Evolutionary conservation across 2,329 filamentous ascomycete species (phyloP).

Genomic region (Camillea tinctor): DNA sequence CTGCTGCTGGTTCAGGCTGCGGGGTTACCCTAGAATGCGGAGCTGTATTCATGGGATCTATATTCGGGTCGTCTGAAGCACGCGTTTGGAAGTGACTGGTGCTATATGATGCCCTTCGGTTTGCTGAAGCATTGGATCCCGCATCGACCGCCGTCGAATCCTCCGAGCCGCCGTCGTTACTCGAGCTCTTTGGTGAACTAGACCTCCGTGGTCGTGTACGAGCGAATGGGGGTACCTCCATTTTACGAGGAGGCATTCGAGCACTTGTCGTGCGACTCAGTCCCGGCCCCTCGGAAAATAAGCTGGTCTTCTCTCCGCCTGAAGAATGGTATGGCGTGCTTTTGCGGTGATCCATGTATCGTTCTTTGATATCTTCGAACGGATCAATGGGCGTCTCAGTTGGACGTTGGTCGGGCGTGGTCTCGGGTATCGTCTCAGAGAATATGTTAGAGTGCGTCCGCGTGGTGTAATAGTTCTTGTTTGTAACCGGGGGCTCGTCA

Average conservation of each 20-base stretch:
- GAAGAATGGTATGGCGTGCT: constrained; percentile 57
- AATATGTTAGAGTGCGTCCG: constrained; percentile 30
- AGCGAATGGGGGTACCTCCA: constrained; percentile 26
- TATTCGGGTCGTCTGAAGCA: constrained; percentile 16
- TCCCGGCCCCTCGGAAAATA: constrained; percentile 47
- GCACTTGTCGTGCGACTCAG: constrained; percentile 48
- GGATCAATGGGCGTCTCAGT: constrained; percentile 42
- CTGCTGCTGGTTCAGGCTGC: constrained; percentile 19
- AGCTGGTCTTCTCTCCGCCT: constrained; percentile 58
- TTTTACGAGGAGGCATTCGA: constrained; percentile 35
- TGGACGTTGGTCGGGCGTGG: constrained; percentile 9
- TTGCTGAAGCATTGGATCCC: constrained; percentile 7
- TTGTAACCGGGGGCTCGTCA: constrained; percentile 53
- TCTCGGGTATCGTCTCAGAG: constrained; percentile 24
- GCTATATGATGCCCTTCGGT: constrained; percentile 7
- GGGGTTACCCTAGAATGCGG: not conserved
- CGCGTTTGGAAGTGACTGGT: constrained; percentile 14
- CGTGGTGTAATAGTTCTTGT: constrained; percentile 49
- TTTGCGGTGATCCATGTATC: constrained; percentile 48
- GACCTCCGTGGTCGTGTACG: constrained; percentile 26
- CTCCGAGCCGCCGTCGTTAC: constrained; percentile 29
- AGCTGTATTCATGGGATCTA: constrained; percentile 5
- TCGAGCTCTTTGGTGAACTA: constrained; percentile 28
- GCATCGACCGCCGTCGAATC: constrained; percentile 19
- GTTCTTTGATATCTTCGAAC: constrained; percentile 46